These are phyloP conservation scores for Nakazawaea wickerhamii DNA, from an alignment of 805 yeast genomes.

Conservation along the genomic window DNA sequence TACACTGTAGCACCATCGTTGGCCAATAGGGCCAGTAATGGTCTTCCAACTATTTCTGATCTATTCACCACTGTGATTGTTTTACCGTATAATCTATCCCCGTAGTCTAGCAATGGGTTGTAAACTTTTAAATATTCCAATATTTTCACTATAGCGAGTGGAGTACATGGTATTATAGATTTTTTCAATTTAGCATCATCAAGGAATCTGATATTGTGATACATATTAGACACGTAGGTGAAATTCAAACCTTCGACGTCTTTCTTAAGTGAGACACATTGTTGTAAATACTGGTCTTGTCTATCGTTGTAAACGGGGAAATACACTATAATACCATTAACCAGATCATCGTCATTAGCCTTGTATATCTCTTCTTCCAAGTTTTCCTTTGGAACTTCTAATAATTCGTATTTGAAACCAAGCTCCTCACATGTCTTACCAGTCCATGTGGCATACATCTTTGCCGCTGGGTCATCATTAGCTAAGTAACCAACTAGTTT, in stretches of 20 bases:
- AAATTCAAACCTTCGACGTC: constrained; percentile 96
- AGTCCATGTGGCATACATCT: constrained; percentile 94
- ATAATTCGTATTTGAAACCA: constrained; percentile 80
- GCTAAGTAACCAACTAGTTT: constrained; percentile 87
- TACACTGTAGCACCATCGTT: constrained; percentile 97
- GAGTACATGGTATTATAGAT: constrained; percentile 93
- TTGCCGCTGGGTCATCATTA: constrained; percentile 91
- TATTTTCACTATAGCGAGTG: constrained; percentile 89
- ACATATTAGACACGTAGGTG: constrained; percentile 86
- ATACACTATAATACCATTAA: constrained; percentile 93
- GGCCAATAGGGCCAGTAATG: constrained; percentile 90
- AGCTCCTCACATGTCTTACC: constrained; percentile 80
- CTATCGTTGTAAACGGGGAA: constrained; percentile 95
- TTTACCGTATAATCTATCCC: constrained; percentile 90
- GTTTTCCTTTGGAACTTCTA: constrained; percentile 68
- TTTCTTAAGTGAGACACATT: constrained; percentile 82
- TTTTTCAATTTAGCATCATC: constrained; percentile 64
- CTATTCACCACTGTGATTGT: constrained; percentile 87
- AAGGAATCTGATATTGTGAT: constrained; percentile 83
- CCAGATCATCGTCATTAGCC: constrained; percentile 71
- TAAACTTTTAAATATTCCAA: constrained; percentile 86
- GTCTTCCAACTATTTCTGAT: constrained; percentile 96
- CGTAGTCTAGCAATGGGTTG: constrained; percentile 75
- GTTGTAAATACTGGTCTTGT: constrained; percentile 94
- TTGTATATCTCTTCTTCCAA: constrained; percentile 77